Evolutionary conservation across 768 basidiomycete genomes (phyloP).

Genomic region (Collybia mongolica): DNA sequence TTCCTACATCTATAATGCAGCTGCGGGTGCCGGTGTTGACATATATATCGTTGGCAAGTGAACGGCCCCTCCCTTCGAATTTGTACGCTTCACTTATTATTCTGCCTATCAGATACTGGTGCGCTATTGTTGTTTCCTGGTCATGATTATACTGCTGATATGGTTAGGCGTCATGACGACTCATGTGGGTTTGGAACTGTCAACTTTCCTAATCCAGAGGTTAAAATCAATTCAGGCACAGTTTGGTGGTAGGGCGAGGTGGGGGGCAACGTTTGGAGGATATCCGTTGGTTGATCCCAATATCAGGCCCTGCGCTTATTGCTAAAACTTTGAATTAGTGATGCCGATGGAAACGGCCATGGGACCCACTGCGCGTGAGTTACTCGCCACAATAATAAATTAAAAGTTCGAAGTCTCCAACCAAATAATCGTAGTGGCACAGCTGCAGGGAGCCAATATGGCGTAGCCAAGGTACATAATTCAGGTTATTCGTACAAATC

Average conservation of each 20-base stretch:
- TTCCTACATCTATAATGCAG: slow-evolving; percentile 12
- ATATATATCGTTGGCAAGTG: slow-evolving; percentile 39
- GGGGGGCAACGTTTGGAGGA: slow-evolving; percentile 35
- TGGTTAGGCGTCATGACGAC: slow-evolving; percentile 4
- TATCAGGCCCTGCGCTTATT: neutral
- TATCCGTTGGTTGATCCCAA: slow-evolving; percentile 7
- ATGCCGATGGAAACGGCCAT: slow-evolving; percentile 37
- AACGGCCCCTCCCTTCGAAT: too few relatives aligned
- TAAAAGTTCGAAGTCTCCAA: neutral
- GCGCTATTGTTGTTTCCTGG: neutral
- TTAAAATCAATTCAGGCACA: slow-evolving; percentile 19
- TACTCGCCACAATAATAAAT: too few relatives aligned
- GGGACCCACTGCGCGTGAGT: slow-evolving; percentile 37
- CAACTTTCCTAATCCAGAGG: neutral
- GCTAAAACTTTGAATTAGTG: neutral
- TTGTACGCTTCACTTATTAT: neutral
- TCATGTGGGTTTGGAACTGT: slow-evolving; percentile 1
- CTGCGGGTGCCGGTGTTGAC: slow-evolving; percentile 14
- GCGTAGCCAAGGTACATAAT: slow-evolving; percentile 27
- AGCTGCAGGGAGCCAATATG: slow-evolving; percentile 30
- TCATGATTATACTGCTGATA: neutral
- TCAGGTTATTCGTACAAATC: too few relatives aligned
- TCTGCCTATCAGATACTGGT: neutral
- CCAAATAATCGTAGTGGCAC: slow-evolving; percentile 21
- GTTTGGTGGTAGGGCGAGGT: slow-evolving; percentile 39